These are phyloP conservation scores for Funneliformis caledonium DNA, from an alignment of 371 early-diverging fungal genomes.

Conservation along the genomic window DNA sequence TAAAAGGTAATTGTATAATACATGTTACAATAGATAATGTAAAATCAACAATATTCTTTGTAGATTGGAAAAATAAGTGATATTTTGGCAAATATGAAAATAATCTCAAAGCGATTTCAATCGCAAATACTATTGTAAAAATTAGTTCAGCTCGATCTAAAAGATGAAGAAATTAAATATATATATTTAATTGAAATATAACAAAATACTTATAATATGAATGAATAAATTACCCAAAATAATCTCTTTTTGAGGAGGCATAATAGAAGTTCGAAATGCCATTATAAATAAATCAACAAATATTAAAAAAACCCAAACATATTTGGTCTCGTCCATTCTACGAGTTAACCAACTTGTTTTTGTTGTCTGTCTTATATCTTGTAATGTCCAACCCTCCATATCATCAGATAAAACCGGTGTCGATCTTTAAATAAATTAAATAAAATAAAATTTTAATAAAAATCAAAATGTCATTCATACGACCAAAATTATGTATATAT, in stretches of 20 bases:
- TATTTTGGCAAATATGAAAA: constrained; percentile 49
- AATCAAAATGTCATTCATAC: constrained; percentile 4
- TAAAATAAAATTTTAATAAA: constrained; percentile 34
- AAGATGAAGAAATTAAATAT: not conserved
- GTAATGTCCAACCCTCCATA: constrained; percentile 55
- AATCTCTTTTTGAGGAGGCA: constrained; percentile 45
- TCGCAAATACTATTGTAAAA: constrained; percentile 60
- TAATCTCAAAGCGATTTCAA: constrained; percentile 60
- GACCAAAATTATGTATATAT: not conserved
- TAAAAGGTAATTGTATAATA: constrained; percentile 59
- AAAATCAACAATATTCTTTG: constrained; percentile 57
- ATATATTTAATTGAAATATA: not conserved
- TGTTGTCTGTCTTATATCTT: constrained; percentile 42
- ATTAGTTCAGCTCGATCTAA: constrained; percentile 54
- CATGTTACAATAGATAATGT: constrained; percentile 58
- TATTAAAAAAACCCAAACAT: constrained; percentile 57
- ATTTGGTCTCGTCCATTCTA: constrained; percentile 48
- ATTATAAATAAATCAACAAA: constrained; percentile 60
- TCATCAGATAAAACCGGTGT: constrained; percentile 53
- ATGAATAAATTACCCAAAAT: constrained; percentile 46
- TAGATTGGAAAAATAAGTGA: constrained; percentile 54
- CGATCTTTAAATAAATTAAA: constrained; percentile 43
- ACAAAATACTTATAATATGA: not conserved
- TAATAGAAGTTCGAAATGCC: constrained; percentile 55
- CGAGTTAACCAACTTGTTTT: constrained; percentile 37